Evolutionary conservation across 805 yeast species (phyloP), one percentile per base, ranked within the genome.

Genomic region (Lipomyces anomalus): DNA sequence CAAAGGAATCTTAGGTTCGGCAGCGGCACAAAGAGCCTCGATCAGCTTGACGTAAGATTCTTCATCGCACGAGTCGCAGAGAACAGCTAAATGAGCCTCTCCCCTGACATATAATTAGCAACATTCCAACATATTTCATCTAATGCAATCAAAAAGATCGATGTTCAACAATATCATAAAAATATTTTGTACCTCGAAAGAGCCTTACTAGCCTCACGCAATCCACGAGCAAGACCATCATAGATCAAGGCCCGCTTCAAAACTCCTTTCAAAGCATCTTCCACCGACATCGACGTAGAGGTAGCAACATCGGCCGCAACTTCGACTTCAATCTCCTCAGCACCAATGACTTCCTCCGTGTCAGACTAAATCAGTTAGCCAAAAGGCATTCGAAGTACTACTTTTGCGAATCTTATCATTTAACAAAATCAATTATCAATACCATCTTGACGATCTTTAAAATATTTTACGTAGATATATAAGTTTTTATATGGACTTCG

Each of bases 171-270:
- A n/a, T n/a, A 18, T 6, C 9, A 17, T 18, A n/a, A 11, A 43
- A 50, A 11, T 47, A 50, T n/a, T n/a, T 9, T 26, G 30, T 13
- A 87, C 74, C 87, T 80, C 68, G 95, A 80, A 64, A 92, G 81
- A 74, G 97, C 97, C 85, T 92, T 92, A 69, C 97, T 86, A 62
- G 97, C 94, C 80, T 92, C 98, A 82, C 97, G 92, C 74, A 92
- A 83, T 82, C 99, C 99, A 80, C 99, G 90, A 73, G 97, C 97
- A 75, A 92, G 86, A 77, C 99, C 98, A 73, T 90, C 97, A 80
- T 88, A 95, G 69, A 90, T 85, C 72, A 92, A 82, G 64, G 99
- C 82, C 73, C 92, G 88, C 83, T 95, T 89, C 71, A 92, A 83
- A 70, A 92, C 97, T 69, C 86, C 92, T 79, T 88, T 87, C 73